Percentiles rank a stretch among this genome's conserved stretches.
Conservation (phyloP, 345 rosid species). For the Eucalyptus rudis region DNA sequence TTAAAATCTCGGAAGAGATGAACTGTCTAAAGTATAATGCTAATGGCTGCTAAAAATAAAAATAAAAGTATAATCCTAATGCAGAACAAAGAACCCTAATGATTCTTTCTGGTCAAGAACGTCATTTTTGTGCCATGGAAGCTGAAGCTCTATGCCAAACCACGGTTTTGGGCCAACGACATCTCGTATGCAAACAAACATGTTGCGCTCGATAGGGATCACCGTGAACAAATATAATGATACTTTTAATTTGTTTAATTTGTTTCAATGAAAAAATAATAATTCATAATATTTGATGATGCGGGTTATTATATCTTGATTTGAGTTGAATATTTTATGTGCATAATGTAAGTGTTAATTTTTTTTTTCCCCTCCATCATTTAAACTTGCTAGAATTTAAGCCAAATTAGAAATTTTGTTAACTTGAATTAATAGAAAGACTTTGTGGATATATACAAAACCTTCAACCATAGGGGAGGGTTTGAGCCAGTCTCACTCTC, state of each 20-base stretch:
- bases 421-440: not conserved
- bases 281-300: not conserved
- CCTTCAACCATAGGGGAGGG: not conserved
- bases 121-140: not conserved
- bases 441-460: not conserved
- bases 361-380: not conserved
- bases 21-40: not conserved
- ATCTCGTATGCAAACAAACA: not conserved
- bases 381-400: not conserved
- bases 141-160: not conserved
- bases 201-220: not conserved
- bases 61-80: not conserved
- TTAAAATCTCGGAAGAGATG: not conserved
- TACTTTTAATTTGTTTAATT: not conserved
- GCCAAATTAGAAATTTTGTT: not conserved
- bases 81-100: not conserved
- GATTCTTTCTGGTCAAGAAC: not conserved
- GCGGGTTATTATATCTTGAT: not conserved
- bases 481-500: not conserved
- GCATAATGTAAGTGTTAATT: not conserved
- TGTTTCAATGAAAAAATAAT: not conserved
- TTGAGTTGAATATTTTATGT: not conserved
- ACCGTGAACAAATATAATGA: not conserved
- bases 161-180: not conserved
- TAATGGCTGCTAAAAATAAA: not conserved